These are phyloP conservation scores for Backusella mclennaniae DNA, from an alignment of 192 early-diverging fungal genomes.

Conservation along the genomic window DNA sequence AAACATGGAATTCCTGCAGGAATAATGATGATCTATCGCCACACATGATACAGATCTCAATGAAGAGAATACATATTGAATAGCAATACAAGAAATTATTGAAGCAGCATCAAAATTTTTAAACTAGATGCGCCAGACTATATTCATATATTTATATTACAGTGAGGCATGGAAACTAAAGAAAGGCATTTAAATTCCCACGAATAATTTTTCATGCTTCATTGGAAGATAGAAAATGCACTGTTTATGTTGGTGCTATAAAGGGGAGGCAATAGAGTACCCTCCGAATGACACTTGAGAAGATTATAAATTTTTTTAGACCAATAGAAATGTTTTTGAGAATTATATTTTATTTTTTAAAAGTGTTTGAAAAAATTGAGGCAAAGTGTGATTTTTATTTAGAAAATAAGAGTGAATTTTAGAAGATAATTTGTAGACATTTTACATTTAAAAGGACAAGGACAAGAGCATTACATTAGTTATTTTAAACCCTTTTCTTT, in stretches of 20 bases:
- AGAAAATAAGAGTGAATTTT: no score
- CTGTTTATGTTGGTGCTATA: background rate
- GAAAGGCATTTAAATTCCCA: background rate
- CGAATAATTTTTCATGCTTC: background rate
- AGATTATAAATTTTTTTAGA: no score
- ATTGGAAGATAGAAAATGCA: background rate
- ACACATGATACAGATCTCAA: background rate
- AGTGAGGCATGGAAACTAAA: background rate
- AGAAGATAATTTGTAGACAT: no score
- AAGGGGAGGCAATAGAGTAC: no score
- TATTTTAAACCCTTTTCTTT: no score
- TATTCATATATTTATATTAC: background rate
- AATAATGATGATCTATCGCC: background rate
- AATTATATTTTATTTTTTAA: no score
- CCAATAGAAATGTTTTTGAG: no score
- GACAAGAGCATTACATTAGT: no score
- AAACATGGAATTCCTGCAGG: background rate
- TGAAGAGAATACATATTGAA: background rate
- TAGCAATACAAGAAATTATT: background rate
- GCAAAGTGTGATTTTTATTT: no score
- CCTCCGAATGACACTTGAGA: no score
- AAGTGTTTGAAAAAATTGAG: no score
- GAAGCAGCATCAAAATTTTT: background rate
- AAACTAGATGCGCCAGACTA: background rate
- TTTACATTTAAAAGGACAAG: no score